Evolutionary conservation across 2,329 filamentous ascomycete species (phyloP), one percentile per base, ranked within the genome.

Genomic region (Cladobotryum protrusum): DNA sequence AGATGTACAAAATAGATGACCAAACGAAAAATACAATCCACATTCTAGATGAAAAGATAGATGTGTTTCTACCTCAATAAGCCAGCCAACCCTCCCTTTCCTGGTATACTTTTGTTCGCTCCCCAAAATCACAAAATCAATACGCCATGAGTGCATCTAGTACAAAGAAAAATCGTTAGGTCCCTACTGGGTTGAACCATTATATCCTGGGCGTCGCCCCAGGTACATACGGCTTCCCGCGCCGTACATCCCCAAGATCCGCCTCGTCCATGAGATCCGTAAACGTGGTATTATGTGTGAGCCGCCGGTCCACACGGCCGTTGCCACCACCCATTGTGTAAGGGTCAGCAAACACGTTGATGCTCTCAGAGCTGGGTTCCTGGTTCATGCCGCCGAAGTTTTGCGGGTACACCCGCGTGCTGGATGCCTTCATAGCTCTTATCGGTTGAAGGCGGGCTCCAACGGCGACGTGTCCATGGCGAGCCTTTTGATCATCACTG

Each of bases 241-340:
- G 64, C 49, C 63, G 69, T 42, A 75, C 67, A 9, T 63, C 62
- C 14, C 71, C 68, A 18, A 76, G 61, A 17, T 70, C 68, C 2
- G 72, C 74, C 52, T 71, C 65, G 48, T 76, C 68, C 72, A 81
- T 75, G 60, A 81, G 68, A 55, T 74, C 72, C n/a, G 74, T 72
- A 54, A 81, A 78, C 0, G 74, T 77, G 1, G 78, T 78, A 55
- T 64, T 59, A 34, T 67, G 64, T 32, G 61, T 59, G 48, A 65
- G 42, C 12, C 55, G 56, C 33, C 53, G 54, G 14, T 63, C 41
- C 42, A 45, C 45, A 35, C 52, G 44, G 34, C 20, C 29, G 4
- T 59, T 67, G 32, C 44, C 47, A 35, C 35, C 46, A 40, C 59
- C 67, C 19, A 74, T 67, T 1, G 70, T 74, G 44, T 65, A 63